Evolutionary conservation across 2,329 filamentous ascomycete species (phyloP).

Genomic region (Fusarium papillatum): DNA sequence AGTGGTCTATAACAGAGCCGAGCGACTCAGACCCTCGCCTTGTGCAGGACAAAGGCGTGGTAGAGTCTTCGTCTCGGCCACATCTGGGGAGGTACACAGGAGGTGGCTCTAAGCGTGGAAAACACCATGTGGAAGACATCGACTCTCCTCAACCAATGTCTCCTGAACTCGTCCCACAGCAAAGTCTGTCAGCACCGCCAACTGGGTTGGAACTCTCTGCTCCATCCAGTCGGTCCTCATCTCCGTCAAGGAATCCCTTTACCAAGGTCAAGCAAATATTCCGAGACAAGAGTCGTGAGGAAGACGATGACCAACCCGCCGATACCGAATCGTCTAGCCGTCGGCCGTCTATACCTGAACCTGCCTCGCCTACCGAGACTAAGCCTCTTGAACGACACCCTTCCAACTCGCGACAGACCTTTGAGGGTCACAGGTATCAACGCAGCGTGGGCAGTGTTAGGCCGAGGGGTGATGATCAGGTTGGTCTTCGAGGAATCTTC

Average conservation of each 20-base stretch:
- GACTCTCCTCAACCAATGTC: constrained; percentile 64
- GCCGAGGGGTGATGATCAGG: constrained; percentile 51
- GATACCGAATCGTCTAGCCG: constrained; percentile 51
- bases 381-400: constrained; percentile 50
- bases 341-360: constrained; percentile 45
- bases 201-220: constrained; percentile 75
- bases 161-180: constrained; percentile 62
- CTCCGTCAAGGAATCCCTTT: constrained; percentile 73
- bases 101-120: constrained; percentile 59
- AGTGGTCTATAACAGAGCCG: constrained; percentile 53
- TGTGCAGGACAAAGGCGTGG: constrained; percentile 32
- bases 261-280: constrained; percentile 69
- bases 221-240: constrained; percentile 71
- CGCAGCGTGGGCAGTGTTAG: constrained; percentile 64
- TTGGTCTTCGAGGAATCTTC: constrained; percentile 75
- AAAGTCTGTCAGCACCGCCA: constrained; percentile 67
- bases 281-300: constrained; percentile 65
- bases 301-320: constrained; percentile 48
- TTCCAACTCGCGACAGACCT: constrained; percentile 51
- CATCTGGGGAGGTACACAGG: constrained; percentile 58
- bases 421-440: constrained; percentile 63
- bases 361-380: constrained; percentile 39
- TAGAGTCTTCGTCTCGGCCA: constrained; percentile 40
- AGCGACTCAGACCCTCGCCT: constrained; percentile 56
- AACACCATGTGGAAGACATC: constrained; percentile 58